Percentiles rank a stretch among this genome's conserved stretches.
Evolutionary conservation across 495 filamentous ascomycete genomes (phyloP).

Genomic region (Aspergillus coremiiformis): DNA sequence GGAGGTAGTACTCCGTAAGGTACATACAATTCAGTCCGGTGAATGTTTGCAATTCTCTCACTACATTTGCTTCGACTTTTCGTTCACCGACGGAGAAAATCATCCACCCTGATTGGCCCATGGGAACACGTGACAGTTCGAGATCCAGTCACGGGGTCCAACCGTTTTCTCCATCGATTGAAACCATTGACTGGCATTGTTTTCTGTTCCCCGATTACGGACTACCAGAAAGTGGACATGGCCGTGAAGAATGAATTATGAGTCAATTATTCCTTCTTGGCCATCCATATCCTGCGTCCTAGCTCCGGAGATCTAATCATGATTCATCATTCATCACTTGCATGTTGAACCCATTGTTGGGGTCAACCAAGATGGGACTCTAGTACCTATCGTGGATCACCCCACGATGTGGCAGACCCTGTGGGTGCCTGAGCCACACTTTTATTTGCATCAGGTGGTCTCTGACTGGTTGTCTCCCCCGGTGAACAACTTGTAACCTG

Average conservation of each 20-base stretch:
- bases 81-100: not conserved
- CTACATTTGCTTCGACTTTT: not conserved
- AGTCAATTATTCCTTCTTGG: not conserved
- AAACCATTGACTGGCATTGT: too few relatives aligned
- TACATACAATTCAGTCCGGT: too few relatives aligned
- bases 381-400: too few relatives aligned
- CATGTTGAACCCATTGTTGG: slow-evolving; percentile 1
- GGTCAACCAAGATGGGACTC: slow-evolving; percentile 2
- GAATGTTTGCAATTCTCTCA: too few relatives aligned
- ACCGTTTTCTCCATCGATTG: not conserved
- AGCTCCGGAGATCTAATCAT: too few relatives aligned
- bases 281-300: too few relatives aligned
- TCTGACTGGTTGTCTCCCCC: not conserved
- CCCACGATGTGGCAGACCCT: slow-evolving; percentile 2
- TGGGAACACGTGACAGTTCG: not conserved
- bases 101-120: not conserved
- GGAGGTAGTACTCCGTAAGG: too few relatives aligned
- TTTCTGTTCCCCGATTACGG: too few relatives aligned
- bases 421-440: not conserved
- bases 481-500: too few relatives aligned
- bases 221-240: too few relatives aligned
- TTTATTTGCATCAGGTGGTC: not conserved
- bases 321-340: not conserved
- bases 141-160: too few relatives aligned
- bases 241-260: too few relatives aligned